Evolutionary conservation across 345 rosid species (phyloP), one percentile per base, ranked within the genome.

Genomic region (Firmiana major): DNA sequence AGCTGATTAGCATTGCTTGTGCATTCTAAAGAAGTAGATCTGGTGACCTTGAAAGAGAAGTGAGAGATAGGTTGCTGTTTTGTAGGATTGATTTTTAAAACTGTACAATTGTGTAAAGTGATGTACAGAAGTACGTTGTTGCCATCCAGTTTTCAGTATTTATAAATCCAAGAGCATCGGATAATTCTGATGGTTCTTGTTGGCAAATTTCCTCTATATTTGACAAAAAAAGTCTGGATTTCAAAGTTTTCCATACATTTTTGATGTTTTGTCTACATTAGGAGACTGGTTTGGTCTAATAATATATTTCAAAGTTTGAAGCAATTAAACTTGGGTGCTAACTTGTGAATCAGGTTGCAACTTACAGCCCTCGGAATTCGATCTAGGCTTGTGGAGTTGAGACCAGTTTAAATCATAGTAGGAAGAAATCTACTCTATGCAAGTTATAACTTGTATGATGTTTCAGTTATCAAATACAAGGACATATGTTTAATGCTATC

Each of bases 81-180:
- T 59, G 65, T 71, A 65, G 78, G 76, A 76, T 74, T 60, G 80
- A 70, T 55, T 62, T 62, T 80, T 36, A 34, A 9, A 73, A 63
- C 53, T 36, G 13, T 40, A 63, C 71, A 65, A 71, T 72, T 74
- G 81, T 81, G 79, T 59, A 77, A 71, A 77, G n/a, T 75, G 77
- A 17, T 78, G 81, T 85, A 80, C 38, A 78, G 81, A 69, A 73
- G 58, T 5, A 51, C 63, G 46, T 24, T 62, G 60, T 59, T 4
- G 40, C 40, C 58, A 48, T 46, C 22, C 19, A 3, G 15, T 36
- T 19, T 67, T 58, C 31, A 12, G 17, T 75, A 43, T 77, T 36
- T 72, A 45, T 62, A 80, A 73, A 76, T 62, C 9, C 55, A 58
- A 34, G 40, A 10, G 22, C 45, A 51, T 49, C 28, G 73, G 38